Evolutionary conservation across 2,329 filamentous ascomycete genomes (phyloP), one percentile per base, ranked within the genome.

Genomic region (Colletotrichum tanaceti): DNA sequence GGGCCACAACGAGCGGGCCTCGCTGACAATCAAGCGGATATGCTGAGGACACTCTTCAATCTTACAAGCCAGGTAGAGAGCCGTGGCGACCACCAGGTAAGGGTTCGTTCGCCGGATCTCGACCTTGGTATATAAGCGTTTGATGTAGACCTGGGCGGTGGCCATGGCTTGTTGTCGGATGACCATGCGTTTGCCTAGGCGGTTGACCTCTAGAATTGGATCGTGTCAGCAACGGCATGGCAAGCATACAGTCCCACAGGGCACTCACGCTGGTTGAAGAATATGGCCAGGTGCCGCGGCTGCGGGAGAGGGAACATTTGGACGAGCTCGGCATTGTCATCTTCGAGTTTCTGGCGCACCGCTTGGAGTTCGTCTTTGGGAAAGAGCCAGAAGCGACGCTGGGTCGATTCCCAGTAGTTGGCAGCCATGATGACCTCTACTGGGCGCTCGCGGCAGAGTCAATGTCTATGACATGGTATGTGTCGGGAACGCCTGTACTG

Each of bases 41-140:
- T 99, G 96, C 78, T 98, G 95, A 3, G 96, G 96, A 58, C 91
- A 94, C 79, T 99, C 96, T 79, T 99, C 96, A 89, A 97, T 97
- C 81, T 99, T 99, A 83, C 94, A 97, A 22, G 96, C 94, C 43
- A 99, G 85, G 78, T 99, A 99, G 70, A 98, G 87, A 5, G 95
- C 93, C 1, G 96, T 98, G n/a, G 94, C 91, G 72, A 97, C 87
- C 67, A 98, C 89, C 43, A 98, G 89, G 77, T 97, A 97, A 4
- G 95, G 94, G 74, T 98, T 99, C 55, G 94, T 97, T 71, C 91
- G 90, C 65, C 95, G 91, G 72, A 98, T 94, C 76, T 97, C 94
- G 74, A 97, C 92, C 74, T 92, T 93, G 53, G 89, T 89, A 79
- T 97, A 98, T 84, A 97, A 98, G 68, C 96, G 90, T 75, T 97